These are phyloP conservation scores for Sporothrix pseudoabietina DNA, from an alignment of 2,329 filamentous ascomycete genomes.

Conservation along the genomic window DNA sequence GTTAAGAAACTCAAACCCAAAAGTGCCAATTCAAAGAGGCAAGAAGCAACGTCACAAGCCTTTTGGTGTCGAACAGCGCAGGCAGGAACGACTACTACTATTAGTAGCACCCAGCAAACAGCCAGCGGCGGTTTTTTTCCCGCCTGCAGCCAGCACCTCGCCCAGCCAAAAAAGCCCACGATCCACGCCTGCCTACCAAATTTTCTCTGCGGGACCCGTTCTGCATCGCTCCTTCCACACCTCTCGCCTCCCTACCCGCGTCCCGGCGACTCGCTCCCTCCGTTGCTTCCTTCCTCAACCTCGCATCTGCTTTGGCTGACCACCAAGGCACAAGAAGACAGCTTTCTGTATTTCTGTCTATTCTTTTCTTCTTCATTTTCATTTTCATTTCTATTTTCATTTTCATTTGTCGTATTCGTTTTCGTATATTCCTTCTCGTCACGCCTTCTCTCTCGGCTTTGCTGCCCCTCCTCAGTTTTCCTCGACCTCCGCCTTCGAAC, in stretches of 20 bases:
- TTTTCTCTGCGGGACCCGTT: slow-evolving; percentile 23
- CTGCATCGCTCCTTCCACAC: slow-evolving; percentile 28
- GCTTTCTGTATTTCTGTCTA: not conserved
- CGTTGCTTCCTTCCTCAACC: not conserved
- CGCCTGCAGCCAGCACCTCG: not conserved
- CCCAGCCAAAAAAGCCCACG: slow-evolving; percentile 12
- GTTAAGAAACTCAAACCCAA: not conserved
- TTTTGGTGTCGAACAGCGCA: not conserved
- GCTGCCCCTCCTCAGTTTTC: not conserved
- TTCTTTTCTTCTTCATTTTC: not conserved
- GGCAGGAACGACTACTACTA: not conserved
- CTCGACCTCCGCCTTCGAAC: not conserved
- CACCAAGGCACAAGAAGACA: not conserved
- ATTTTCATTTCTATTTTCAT: not conserved
- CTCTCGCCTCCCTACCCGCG: slow-evolving; percentile 16
- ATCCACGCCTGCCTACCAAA: slow-evolving; percentile 27
- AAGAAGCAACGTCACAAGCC: not conserved
- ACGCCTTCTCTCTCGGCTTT: not conserved
- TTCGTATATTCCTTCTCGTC: not conserved
- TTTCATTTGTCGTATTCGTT: not conserved
- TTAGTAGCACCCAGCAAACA: not conserved
- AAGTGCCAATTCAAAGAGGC: not conserved
- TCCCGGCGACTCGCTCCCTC: slow-evolving; percentile 18
- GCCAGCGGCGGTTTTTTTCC: slow-evolving; percentile 3
- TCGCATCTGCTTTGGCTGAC: not conserved